Evolutionary conservation across 768 basidiomycete genomes (phyloP).

Genomic region (Termitomyces sp.): DNA sequence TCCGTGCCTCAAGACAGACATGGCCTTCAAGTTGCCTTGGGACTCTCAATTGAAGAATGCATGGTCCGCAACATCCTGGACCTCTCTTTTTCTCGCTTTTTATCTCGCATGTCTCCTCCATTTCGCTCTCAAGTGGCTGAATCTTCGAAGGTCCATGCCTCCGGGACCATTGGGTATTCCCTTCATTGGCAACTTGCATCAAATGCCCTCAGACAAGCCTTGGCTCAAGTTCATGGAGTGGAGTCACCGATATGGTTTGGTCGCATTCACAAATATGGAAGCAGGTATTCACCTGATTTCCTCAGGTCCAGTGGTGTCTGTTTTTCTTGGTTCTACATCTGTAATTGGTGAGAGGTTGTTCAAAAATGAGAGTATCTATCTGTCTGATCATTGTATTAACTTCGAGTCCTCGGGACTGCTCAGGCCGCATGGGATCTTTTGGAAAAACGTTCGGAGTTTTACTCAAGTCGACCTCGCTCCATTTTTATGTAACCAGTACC

Average conservation of each 20-base stretch:
- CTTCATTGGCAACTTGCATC: slow-evolving; percentile 39
- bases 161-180: slow-evolving; percentile 42
- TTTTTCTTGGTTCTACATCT: slow-evolving; percentile 37
- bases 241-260: slow-evolving; percentile 39
- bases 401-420: slow-evolving; percentile 37
- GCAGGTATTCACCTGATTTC: not conserved
- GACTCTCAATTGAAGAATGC: not conserved
- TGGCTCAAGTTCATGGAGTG: slow-evolving; percentile 46
- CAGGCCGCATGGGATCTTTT: slow-evolving; percentile 43
- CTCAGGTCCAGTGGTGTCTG: slow-evolving; percentile 35
- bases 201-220: slow-evolving; percentile 38
- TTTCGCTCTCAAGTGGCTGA: slow-evolving; percentile 23
- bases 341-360: slow-evolving; percentile 28
- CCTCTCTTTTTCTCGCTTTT: not conserved
- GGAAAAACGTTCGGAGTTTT: slow-evolving; percentile 41
- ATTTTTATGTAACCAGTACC: slow-evolving; percentile 29
- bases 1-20: not conserved
- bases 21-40: not conserved
- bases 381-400: not conserved
- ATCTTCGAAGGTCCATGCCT: slow-evolving; percentile 32
- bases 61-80: not conserved
- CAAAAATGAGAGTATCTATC: not conserved
- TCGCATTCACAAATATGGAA: not conserved
- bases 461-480: slow-evolving; percentile 43
- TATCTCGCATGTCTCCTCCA: slow-evolving; percentile 17